Conservation (phyloP, 805 yeast genomes). For the Pichia scutulata region DNA sequence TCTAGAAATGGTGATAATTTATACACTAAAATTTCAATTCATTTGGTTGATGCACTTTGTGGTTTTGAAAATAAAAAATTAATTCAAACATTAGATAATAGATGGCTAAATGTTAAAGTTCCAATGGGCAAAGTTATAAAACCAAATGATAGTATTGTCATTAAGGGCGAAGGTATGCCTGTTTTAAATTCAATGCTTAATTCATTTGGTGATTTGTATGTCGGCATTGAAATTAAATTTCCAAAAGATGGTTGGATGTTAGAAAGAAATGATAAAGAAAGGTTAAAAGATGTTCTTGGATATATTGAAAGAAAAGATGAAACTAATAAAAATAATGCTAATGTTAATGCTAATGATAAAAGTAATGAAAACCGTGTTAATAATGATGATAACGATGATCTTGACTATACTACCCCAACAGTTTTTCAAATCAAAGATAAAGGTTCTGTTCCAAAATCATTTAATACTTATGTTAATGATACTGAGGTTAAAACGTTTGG, state of each 20-base stretch:
- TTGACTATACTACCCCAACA: conserved; percentile 17
- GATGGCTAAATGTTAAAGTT: conserved; percentile 55
- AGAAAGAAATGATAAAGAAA: conserved; percentile 57
- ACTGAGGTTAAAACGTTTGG: conserved; percentile 20
- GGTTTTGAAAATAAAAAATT: conserved; percentile 64
- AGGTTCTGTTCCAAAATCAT: conserved; percentile 20
- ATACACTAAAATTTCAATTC: conserved; percentile 47
- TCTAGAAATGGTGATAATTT: conserved; percentile 50
- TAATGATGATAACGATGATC: conserved; percentile 23
- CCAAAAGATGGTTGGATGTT: conserved; percentile 81
- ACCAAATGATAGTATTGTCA: conserved; percentile 62
- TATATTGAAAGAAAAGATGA: conserved; percentile 19
- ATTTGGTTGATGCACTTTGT: conserved; percentile 75
- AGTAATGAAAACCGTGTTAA: conserved; percentile 24
- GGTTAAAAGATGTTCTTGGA: conserved; percentile 47
- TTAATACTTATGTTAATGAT: conserved; percentile 23
- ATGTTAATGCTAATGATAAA: conserved; percentile 19
- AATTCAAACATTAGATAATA: conserved; percentile 70
- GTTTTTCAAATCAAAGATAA: conserved; percentile 18
- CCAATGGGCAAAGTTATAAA: conserved; percentile 75
- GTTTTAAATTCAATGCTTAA: conserved; percentile 26
- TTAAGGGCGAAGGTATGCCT: conserved; percentile 84
- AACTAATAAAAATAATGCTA: conserved; percentile 25
- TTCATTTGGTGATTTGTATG: conserved; percentile 57
- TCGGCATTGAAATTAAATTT: conserved; percentile 66